Conservation (phyloP, 371 early-diverging fungal genomes). For the Mortierella sp. region DNA sequence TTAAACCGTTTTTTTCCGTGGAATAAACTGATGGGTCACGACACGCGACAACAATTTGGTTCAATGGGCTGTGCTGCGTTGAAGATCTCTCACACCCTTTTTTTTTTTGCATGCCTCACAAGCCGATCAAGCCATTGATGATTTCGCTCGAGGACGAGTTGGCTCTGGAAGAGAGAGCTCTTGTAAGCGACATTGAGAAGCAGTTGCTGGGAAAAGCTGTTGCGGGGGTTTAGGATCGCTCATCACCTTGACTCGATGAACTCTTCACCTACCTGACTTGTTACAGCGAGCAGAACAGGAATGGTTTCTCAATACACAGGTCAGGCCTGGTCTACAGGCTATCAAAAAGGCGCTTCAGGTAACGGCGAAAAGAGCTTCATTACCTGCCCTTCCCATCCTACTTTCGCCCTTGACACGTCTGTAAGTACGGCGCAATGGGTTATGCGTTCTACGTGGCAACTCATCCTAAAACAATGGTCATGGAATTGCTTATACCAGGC, state of each 20-base stretch:
- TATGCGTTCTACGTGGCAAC: no score
- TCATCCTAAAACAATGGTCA: no score
- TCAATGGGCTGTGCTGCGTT: no score
- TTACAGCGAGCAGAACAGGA: conserved; percentile 44
- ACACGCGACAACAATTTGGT: no score
- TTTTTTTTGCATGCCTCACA: background rate
- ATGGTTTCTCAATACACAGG: conserved; percentile 51
- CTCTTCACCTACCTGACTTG: background rate
- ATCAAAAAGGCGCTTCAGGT: conserved; percentile 42
- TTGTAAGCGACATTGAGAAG: conserved; percentile 15
- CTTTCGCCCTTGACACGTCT: no score
- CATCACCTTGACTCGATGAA: background rate
- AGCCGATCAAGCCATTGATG: conserved; percentile 11
- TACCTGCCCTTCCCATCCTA: background rate
- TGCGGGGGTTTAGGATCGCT: no score
- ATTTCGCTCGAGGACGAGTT: conserved; percentile 34
- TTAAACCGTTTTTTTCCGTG: no score
- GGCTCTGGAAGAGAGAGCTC: conserved; percentile 35
- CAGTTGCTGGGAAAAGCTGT: background rate
- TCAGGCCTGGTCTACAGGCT: conserved; percentile 28
- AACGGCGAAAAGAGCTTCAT: background rate
- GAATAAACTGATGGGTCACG: no score
- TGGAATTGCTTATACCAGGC: conserved; percentile 32
- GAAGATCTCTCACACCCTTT: background rate
- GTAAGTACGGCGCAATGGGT: no score